Evolutionary conservation across 805 yeast species (phyloP).

Genomic region (Yarrowia sp.): DNA sequence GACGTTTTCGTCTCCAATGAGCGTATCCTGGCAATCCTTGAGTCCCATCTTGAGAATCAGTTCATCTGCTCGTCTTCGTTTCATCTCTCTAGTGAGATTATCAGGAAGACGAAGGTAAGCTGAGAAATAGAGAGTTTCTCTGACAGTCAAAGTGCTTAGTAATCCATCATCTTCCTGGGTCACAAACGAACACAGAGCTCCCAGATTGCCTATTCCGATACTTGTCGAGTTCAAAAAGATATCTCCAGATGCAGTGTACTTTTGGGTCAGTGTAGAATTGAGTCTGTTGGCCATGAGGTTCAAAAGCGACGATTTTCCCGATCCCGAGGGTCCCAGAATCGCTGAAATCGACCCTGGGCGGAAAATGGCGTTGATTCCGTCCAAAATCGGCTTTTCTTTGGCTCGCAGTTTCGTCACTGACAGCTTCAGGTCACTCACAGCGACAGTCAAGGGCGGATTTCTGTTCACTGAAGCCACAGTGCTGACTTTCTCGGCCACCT

Average conservation of each 20-base stretch:
- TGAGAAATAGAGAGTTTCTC: slow-evolving; percentile 76
- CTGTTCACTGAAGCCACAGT: slow-evolving; percentile 43
- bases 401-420: slow-evolving; percentile 41
- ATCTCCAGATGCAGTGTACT: slow-evolving; percentile 53
- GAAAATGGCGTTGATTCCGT: slow-evolving; percentile 60
- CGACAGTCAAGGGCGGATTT: slow-evolving; percentile 15
- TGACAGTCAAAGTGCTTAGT: slow-evolving; percentile 72
- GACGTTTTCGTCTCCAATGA: slow-evolving; percentile 65
- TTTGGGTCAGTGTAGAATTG: slow-evolving; percentile 50
- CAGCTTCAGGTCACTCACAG: slow-evolving; percentile 39
- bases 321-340: slow-evolving; percentile 83
- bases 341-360: slow-evolving; percentile 66
- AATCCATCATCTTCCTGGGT: slow-evolving; percentile 81
- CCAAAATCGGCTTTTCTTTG: slow-evolving; percentile 52
- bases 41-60: slow-evolving; percentile 74
- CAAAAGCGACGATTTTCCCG: slow-evolving; percentile 74
- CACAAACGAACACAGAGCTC: slow-evolving; percentile 70
- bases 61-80: slow-evolving; percentile 58
- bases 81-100: slow-evolving; percentile 53
- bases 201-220: slow-evolving; percentile 5
- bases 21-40: slow-evolving; percentile 75
- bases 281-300: slow-evolving; percentile 69
- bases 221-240: slow-evolving; percentile 54
- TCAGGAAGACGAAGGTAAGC: slow-evolving; percentile 70
- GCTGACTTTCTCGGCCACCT: background rate